These are phyloP conservation scores for Populus euphratica DNA, from an alignment of 345 rosid species.

Conservation along the genomic window DNA sequence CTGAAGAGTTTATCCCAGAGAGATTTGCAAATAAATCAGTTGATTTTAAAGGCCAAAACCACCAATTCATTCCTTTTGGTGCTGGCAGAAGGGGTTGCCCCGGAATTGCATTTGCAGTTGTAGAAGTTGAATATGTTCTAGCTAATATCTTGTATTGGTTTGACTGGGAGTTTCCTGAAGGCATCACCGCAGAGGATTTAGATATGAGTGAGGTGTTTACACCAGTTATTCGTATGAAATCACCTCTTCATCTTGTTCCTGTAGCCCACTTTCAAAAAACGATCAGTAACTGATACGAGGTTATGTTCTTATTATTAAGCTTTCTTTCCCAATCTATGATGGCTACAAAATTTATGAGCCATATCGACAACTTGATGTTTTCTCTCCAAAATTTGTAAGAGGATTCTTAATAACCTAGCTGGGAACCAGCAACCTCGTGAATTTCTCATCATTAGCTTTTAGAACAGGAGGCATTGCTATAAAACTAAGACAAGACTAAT, in stretches of 20 bases:
- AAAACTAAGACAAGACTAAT: too few relatives aligned
- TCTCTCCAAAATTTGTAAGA: too few relatives aligned
- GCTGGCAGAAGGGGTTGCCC: slow-evolving; percentile 19
- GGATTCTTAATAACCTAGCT: too few relatives aligned
- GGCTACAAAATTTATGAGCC: too few relatives aligned
- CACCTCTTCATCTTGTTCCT: slow-evolving; percentile 6
- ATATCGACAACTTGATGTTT: too few relatives aligned
- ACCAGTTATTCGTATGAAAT: slow-evolving; percentile 5
- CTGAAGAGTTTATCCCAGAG: slow-evolving; percentile 15
- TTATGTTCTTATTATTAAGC: neutral
- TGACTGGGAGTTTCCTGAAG: slow-evolving; percentile 26
- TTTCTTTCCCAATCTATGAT: neutral
- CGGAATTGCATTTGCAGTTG: slow-evolving; percentile 12
- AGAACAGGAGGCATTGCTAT: too few relatives aligned
- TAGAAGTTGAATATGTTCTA: slow-evolving; percentile 2
- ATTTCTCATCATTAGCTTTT: too few relatives aligned
- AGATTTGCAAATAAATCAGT: slow-evolving; percentile 5
- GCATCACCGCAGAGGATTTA: slow-evolving; percentile 8
- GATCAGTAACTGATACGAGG: too few relatives aligned
- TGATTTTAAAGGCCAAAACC: slow-evolving; percentile 12
- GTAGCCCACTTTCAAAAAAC: neutral
- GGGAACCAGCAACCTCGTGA: too few relatives aligned
- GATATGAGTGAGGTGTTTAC: slow-evolving; percentile 22
- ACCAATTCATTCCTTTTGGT: slow-evolving; percentile 10
- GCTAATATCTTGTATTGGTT: slow-evolving; percentile 25